Evolutionary conservation across 129 eudicot species (phyloP).

Genomic region (Flaveria brownii): DNA sequence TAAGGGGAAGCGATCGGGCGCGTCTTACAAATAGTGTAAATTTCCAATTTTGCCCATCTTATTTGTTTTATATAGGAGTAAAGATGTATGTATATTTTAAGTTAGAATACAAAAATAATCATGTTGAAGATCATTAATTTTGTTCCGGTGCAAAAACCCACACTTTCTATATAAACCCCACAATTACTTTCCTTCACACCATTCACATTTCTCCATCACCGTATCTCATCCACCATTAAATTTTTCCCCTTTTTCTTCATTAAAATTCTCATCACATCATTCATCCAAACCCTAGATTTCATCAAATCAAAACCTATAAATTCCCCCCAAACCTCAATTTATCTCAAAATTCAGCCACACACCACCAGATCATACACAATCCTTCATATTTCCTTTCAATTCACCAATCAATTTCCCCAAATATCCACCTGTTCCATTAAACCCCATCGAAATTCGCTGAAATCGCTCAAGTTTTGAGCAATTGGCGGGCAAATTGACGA

Average conservation of each 20-base stretch:
- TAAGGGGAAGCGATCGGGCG: too few relatives aligned
- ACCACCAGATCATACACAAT: not conserved
- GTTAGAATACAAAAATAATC: too few relatives aligned
- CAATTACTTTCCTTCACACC: not conserved
- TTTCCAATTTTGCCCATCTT: too few relatives aligned
- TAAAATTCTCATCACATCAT: too few relatives aligned
- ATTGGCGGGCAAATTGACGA: slow-evolving; percentile 29
- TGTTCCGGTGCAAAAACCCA: not conserved
- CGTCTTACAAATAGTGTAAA: too few relatives aligned
- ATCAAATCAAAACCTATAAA: not conserved
- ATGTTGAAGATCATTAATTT: too few relatives aligned
- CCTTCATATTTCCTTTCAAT: not conserved
- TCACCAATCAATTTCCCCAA: slow-evolving; percentile 3
- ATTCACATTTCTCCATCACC: not conserved
- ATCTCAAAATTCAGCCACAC: not conserved
- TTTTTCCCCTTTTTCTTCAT: not conserved
- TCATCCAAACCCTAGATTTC: not conserved
- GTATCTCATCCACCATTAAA: too few relatives aligned
- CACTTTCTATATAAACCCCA: not conserved
- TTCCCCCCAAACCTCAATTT: not conserved
- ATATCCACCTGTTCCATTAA: not conserved
- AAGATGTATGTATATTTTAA: too few relatives aligned
- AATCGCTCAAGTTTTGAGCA: not conserved
- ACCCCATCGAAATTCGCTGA: not conserved
- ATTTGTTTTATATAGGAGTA: too few relatives aligned